Evolutionary conservation across 2,329 filamentous ascomycete genomes (phyloP).

Genomic region (Hysterium pulicare): DNA sequence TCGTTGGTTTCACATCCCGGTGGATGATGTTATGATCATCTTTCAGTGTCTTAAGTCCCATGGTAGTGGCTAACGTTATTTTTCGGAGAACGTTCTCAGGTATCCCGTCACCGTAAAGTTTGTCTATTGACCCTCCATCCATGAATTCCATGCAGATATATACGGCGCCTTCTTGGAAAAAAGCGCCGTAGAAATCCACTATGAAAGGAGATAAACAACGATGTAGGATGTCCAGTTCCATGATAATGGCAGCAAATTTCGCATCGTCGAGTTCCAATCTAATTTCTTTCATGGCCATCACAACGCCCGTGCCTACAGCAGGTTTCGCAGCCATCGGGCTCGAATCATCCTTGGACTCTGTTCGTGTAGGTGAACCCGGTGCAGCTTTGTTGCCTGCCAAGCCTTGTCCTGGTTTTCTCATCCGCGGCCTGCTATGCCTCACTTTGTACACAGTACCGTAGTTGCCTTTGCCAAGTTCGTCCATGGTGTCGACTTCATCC

Average conservation of each 20-base stretch:
- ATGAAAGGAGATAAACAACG: constrained; percentile 94
- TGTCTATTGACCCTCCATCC: constrained; percentile 97
- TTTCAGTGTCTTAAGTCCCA: constrained; percentile 89
- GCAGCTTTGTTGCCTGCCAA: constrained; percentile 55
- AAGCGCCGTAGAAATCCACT: constrained; percentile 97
- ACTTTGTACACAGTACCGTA: constrained; percentile 99
- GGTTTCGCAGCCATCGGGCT: constrained; percentile 35
- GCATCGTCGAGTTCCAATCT: constrained; percentile 91
- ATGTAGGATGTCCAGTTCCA: constrained; percentile 94
- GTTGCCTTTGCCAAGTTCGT: constrained; percentile 95
- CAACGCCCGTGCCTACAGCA: constrained; percentile 62
- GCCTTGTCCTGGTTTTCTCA: constrained; percentile 59
- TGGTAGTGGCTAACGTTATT: constrained; percentile 83
- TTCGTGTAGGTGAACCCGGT: constrained; percentile 32
- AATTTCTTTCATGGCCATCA: constrained; percentile 99
- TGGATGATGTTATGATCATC: constrained; percentile 99
- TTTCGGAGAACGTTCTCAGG: constrained; percentile 85
- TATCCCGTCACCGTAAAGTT: constrained; percentile 85
- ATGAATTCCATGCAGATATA: constrained; percentile 99
- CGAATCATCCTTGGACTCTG: constrained; percentile 25
- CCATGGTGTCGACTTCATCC: constrained; percentile 89
- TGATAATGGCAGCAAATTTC: constrained; percentile 95
- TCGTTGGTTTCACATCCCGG: constrained; percentile 98
- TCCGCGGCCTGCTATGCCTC: constrained; percentile 70
- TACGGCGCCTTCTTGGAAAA: constrained; percentile 97